Percentiles rank a stretch among this genome's conserved stretches.
phyloP scores from a whole-genome alignment of 2,329 filamentous ascomycete genomes.

The Fonsecaea multimorphosa region DNA sequence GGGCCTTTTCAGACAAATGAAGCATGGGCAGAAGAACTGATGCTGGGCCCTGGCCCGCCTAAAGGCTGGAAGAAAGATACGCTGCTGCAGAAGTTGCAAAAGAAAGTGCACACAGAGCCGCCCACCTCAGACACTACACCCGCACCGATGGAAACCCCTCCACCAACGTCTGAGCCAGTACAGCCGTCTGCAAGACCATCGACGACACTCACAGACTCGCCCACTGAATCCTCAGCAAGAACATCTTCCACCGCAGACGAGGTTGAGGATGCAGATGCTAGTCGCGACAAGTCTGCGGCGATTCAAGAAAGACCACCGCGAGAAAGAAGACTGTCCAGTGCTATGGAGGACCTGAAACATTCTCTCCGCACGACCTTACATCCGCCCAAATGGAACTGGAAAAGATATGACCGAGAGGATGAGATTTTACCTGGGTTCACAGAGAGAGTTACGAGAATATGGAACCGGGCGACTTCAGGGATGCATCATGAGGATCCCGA shows the following conservation, averaged over 20 bases:
- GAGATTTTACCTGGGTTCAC: slow-evolving; percentile 77
- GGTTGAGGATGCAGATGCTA: slow-evolving; percentile 1
- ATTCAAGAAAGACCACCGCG: slow-evolving; percentile 89
- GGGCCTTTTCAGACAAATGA: slow-evolving; percentile 82
- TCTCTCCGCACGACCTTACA: slow-evolving; percentile 56
- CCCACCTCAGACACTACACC: neutral
- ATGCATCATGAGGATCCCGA: slow-evolving; percentile 9
- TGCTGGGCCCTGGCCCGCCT: slow-evolving; percentile 75
- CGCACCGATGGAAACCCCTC: neutral
- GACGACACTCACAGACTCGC: slow-evolving; percentile 6
- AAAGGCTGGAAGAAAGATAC: slow-evolving; percentile 38
- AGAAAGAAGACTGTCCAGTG: slow-evolving; percentile 81
- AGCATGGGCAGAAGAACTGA: slow-evolving; percentile 87
- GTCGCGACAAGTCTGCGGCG: slow-evolving; percentile 63
- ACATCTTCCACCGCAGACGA: slow-evolving; percentile 1
- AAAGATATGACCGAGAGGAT: slow-evolving; percentile 83
- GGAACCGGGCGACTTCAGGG: slow-evolving; percentile 31
- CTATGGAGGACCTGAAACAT: slow-evolving; percentile 67
- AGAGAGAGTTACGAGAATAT: slow-evolving; percentile 36
- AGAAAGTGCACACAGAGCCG: slow-evolving; percentile 55
- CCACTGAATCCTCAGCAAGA: slow-evolving; percentile 4
- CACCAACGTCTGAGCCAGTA: slow-evolving; percentile 10
- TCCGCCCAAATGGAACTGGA: slow-evolving; percentile 72
- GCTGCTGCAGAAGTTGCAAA: slow-evolving; percentile 41
- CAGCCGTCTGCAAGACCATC: slow-evolving; percentile 16